A percentile compares a stretch with the other conserved stretches of the same genome.
These are phyloP conservation scores for Globisporangium apiculatum DNA, from an alignment of 352 stramenopile genomes.

Conservation along the genomic window DNA sequence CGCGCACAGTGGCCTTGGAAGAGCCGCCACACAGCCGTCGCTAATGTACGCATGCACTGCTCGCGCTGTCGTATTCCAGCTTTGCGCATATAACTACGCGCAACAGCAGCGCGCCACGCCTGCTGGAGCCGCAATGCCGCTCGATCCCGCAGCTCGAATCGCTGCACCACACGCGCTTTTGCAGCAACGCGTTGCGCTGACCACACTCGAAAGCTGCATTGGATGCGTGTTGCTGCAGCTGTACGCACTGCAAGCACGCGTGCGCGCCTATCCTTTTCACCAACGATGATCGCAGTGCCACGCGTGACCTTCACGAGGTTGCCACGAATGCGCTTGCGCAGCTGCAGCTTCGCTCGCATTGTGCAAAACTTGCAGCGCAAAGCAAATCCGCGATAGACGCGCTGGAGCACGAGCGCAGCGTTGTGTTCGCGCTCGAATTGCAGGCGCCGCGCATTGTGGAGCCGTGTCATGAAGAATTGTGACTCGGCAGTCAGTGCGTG, in stretches of 20 bases:
- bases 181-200: conserved; percentile 16
- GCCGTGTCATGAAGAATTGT: conserved; percentile 35
- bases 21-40: conserved; percentile 17
- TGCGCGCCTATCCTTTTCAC: conserved; percentile 43
- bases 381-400: conserved; percentile 41
- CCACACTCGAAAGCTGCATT: conserved; percentile 28
- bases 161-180: conserved; percentile 24
- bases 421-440: conserved; percentile 30
- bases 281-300: conserved; percentile 52
- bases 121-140: conserved; percentile 26
- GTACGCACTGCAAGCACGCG: conserved; percentile 17
- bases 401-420: conserved; percentile 46
- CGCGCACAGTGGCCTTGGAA: conserved; percentile 43
- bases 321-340: conserved; percentile 57
- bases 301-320: conserved; percentile 55
- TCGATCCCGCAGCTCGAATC: conserved; percentile 14
- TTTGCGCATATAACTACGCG: conserved; percentile 19
- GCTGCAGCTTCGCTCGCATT: conserved; percentile 41
- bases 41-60: conserved; percentile 20
- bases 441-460: conserved; percentile 20
- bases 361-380: conserved; percentile 37
- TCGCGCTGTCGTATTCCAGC: conserved; percentile 16
- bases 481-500: conserved; percentile 33
- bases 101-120: conserved; percentile 26
- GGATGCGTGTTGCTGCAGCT: conserved; percentile 24